Evolutionary conservation across 2,329 filamentous ascomycete species (phyloP), one percentile per base, ranked within the genome.

Genomic region (Botrytis aclada): DNA sequence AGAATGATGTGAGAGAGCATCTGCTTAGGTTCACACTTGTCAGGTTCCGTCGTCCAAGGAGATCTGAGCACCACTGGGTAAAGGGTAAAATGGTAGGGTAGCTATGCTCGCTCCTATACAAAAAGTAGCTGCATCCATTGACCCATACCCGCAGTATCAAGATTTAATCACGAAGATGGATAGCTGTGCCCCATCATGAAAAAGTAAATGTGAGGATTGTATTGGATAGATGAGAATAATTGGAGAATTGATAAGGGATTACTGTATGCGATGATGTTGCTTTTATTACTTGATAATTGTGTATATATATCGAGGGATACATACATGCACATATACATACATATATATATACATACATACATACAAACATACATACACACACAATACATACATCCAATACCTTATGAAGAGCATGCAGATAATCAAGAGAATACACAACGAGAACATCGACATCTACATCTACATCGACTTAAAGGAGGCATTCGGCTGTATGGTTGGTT

Each of bases 31-130:
- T 54, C 51, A 54, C 25, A 54, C 51, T 54, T 54, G 58, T n/a
- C 58, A 39, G 58, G 58, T 61, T 61, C 58, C 22, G 58, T 39
- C 58, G 37, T 61, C 58, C 58, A n/a, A 61, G n/a, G n/a, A 54
- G 51, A 54, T 54, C 51, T 54, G 51, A 54, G 25, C 51, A 54
- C 51, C n/a, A 54, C 47, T 51, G 47, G 47, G 47, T n/a, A 51
- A n/a, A 51, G 45, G 45, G 45, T 47, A 47, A 45, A 47, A 10
- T 47, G 45, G 45, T 12, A 51, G 47, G 47, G 47, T 25, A 51
- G 47, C 22, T 51, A 2, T 51, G 22, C 47, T 25, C 10, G 22
- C 47, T 51, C 47, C 47, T 29, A 54, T 54, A n/a, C 51, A 16
- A 29, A 54, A 54, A 29, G 25, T n/a, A 54, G 51, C 51, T 61